Evolutionary conservation across 2,329 filamentous ascomycete species (phyloP).

Genomic region (Colletotrichum orbiculare): DNA sequence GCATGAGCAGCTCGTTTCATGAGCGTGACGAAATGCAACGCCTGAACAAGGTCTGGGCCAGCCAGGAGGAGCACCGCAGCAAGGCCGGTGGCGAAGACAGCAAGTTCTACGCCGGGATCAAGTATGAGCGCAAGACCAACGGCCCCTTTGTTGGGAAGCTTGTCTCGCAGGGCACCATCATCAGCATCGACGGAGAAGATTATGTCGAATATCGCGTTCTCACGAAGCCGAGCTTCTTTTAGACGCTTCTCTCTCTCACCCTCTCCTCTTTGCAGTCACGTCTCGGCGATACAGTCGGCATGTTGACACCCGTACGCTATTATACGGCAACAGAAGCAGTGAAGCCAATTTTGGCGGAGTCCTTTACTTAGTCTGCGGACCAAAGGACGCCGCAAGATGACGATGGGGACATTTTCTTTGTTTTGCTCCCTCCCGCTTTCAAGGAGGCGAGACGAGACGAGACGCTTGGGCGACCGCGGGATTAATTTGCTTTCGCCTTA

Average conservation of each 20-base stretch:
- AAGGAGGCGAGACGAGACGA: constrained; percentile 5
- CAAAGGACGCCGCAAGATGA: not conserved
- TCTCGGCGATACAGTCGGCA: not conserved
- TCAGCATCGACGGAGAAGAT: constrained; percentile 74
- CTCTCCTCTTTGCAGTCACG: not conserved
- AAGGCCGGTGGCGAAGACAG: constrained; percentile 59
- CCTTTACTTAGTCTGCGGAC: not conserved
- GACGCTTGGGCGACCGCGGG: constrained; percentile 22
- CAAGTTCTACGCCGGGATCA: constrained; percentile 69
- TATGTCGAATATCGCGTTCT: constrained; percentile 75
- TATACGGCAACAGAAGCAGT: too few relatives aligned
- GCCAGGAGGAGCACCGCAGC: constrained; percentile 61
- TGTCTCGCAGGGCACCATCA: constrained; percentile 70
- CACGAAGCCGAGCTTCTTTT: constrained; percentile 72
- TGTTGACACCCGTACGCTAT: not conserved
- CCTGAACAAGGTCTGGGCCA: constrained; percentile 66
- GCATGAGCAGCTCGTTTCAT: constrained; percentile 47
- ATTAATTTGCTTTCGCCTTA: constrained; percentile 12
- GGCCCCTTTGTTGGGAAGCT: constrained; percentile 72
- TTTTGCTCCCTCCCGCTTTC: not conserved
- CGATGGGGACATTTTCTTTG: constrained; percentile 9
- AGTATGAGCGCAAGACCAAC: constrained; percentile 70
- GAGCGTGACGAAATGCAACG: constrained; percentile 62
- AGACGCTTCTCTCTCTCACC: constrained; percentile 18
- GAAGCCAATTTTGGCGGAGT: too few relatives aligned